Evolutionary conservation across 83 land plant species (phyloP), one percentile per base, ranked within the genome.

Genomic region (Picea abies): DNA sequence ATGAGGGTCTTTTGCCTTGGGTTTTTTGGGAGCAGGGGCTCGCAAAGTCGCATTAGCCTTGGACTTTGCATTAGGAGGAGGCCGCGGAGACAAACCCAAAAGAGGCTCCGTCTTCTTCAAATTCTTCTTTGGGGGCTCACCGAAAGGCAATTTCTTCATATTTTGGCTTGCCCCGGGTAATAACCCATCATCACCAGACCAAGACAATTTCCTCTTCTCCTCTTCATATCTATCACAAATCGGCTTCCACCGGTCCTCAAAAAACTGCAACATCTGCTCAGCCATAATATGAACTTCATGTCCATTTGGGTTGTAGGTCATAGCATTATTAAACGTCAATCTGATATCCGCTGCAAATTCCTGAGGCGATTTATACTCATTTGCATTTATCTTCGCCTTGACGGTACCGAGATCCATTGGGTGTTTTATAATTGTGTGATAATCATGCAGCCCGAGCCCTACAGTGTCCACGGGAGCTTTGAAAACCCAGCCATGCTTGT

Each of bases 321-420:
- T 85, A 17, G 99, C 99, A 77, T 97, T 97, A 66, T 87, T 47
- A 81, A 97, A 97, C 1, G 99, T 97, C 47, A 95, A 80, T 60
- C 92, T 78, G 6, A 97, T 88, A 87, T 97, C 99, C 0, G 89
- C 88, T 1, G 96, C 97, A 65, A 95, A 97, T 39, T 91, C 96
- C 41, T 37, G 6, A 3, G 96, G 94, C 6, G 87, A 68, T 3
- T 47, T 8, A 82, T 97, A 97, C 20, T 75, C 67, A 22, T 80
- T 61, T 71, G 68, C 80, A 23, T 79, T 80, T 11, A 95, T 68
- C 66, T 81, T 87, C 77, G 85, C 67, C 84, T 95, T 97, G 3
- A 92, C 85, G 1, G 99, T 95, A 52, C 99, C 99, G 0, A 97
- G 87, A 88, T 97, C 99, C 99, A 97, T 97, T 16, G 99, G 99